A percentile compares a stretch with the other conserved stretches of the same genome.
These are phyloP conservation scores for Calonectria multiphialidica DNA, from an alignment of 2,329 filamentous ascomycete species.

Conservation along the genomic window DNA sequence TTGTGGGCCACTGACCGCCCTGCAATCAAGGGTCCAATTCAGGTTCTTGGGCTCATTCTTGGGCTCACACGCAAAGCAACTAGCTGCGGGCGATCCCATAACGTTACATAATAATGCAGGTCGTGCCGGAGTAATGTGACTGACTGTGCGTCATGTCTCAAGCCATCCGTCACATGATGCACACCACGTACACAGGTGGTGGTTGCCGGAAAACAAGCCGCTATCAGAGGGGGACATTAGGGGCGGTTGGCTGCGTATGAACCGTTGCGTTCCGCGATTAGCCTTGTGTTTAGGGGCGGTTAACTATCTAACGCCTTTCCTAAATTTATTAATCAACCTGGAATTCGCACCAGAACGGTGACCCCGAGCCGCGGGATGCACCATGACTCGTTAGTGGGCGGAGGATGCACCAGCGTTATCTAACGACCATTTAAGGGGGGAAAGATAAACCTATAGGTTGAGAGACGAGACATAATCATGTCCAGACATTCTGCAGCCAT, in stretches of 20 bases:
- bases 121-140: not conserved
- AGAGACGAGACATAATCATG: not conserved
- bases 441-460: not conserved
- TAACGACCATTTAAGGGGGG: not conserved
- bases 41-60: not conserved
- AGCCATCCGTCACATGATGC: not conserved
- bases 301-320: not conserved
- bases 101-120: not conserved
- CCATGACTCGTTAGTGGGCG: not conserved
- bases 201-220: not conserved
- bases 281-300: not conserved
- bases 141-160: not conserved
- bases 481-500: not conserved
- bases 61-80: not conserved
- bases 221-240: not conserved
- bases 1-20: not conserved
- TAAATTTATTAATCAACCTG: not conserved
- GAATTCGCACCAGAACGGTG: not conserved
- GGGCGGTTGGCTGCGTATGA: not conserved
- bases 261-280: constrained; percentile 6
- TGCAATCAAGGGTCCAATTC: not conserved
- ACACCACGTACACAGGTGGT: not conserved
- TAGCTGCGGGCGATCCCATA: not conserved
- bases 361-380: not conserved
- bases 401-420: not conserved